These are phyloP conservation scores for Ochetophila trinervis DNA, from an alignment of 306 rosid genomes.

Conservation along the genomic window DNA sequence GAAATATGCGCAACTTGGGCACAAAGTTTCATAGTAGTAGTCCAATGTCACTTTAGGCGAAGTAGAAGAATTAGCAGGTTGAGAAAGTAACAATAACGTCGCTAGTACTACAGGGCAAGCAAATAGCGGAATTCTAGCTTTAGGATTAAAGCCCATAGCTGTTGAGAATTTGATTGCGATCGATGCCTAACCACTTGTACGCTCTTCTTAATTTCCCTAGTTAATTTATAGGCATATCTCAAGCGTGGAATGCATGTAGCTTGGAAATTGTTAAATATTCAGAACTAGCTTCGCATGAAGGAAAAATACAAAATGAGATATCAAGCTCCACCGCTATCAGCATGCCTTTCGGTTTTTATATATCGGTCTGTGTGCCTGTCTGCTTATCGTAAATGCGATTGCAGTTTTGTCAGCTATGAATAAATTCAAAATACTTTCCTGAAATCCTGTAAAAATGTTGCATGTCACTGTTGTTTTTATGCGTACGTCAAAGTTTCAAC, in stretches of 20 bases:
- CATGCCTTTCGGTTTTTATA: too few relatives aligned
- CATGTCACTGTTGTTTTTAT: too few relatives aligned
- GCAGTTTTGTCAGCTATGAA: too few relatives aligned
- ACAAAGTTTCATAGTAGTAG: constrained; percentile 28
- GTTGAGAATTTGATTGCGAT: background rate
- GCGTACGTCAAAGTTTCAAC: too few relatives aligned
- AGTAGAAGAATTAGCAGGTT: background rate
- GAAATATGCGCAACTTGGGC: constrained; percentile 21
- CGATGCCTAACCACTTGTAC: background rate
- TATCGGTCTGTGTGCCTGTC: too few relatives aligned
- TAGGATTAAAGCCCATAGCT: background rate
- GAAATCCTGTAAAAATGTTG: too few relatives aligned
- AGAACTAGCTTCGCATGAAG: background rate
- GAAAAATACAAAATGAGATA: too few relatives aligned
- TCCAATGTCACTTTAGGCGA: constrained; percentile 16
- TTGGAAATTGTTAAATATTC: background rate
- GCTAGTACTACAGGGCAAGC: background rate
- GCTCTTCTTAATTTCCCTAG: background rate
- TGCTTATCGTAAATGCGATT: too few relatives aligned
- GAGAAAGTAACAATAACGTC: background rate
- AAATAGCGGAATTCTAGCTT: background rate
- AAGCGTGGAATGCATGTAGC: constrained; percentile 6
- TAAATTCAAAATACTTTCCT: too few relatives aligned
- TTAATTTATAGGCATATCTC: background rate
- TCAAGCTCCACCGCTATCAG: too few relatives aligned